phyloP scores from a whole-genome alignment of 441 rosid species.

The Adansonia gregorii region DNA sequence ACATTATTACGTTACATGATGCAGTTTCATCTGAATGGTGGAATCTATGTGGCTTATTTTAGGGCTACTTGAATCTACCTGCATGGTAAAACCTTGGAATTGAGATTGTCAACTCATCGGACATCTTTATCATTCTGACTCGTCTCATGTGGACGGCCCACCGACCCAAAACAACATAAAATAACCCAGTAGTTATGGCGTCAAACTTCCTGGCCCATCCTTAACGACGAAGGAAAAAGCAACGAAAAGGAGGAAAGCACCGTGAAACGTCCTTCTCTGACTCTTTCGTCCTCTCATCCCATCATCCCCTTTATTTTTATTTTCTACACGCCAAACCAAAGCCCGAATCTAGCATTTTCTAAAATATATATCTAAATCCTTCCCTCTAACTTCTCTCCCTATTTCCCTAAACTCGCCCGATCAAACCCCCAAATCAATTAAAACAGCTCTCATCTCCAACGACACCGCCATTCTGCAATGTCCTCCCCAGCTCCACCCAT shows the following conservation, averaged over 20 bases:
- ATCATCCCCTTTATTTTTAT: slow-evolving; percentile 8
- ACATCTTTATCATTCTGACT: too few species aligned
- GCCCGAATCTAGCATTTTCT: neutral
- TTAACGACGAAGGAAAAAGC: neutral
- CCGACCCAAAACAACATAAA: too few species aligned
- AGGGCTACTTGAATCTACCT: too few species aligned
- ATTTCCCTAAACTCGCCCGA: slow-evolving; percentile 36
- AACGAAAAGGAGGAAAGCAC: slow-evolving; percentile 3
- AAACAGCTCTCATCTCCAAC: slow-evolving; percentile 23
- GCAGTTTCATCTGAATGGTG: too few species aligned
- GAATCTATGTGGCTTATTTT: too few species aligned
- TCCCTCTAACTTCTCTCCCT: neutral
- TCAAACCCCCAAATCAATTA: slow-evolving; percentile 19
- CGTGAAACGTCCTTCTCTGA: slow-evolving; percentile 6
- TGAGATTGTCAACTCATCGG: too few species aligned
- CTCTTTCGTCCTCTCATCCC: slow-evolving; percentile 3
- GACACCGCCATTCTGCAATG: slow-evolving; percentile 26
- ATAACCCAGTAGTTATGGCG: neutral
- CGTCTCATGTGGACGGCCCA: too few species aligned
- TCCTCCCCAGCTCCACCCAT: slow-evolving; percentile 42
- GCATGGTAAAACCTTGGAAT: too few species aligned
- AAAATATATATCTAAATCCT: neutral
- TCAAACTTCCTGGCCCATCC: neutral
- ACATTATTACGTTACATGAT: too few species aligned
- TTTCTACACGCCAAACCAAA: neutral